Percentiles rank a stretch among this genome's conserved stretches.
These are phyloP conservation scores for Acorus gramineus DNA, from an alignment of 106 monocot species.

Conservation along the genomic window DNA sequence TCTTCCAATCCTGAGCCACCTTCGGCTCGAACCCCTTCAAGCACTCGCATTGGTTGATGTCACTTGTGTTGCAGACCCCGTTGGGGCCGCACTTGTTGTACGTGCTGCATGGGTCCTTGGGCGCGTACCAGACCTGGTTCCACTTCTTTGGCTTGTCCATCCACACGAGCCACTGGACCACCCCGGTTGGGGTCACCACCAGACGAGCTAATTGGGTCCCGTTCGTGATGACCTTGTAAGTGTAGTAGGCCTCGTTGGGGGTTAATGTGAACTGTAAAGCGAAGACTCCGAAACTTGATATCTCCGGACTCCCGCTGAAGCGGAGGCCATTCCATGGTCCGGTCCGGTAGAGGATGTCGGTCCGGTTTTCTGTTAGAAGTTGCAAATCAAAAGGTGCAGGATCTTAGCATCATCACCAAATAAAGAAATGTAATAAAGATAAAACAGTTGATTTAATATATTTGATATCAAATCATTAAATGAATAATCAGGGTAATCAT, in stretches of 20 bases:
- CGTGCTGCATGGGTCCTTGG: neutral
- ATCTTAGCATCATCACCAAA: too few species aligned
- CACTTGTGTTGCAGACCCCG: conserved; percentile 6
- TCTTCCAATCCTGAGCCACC: neutral
- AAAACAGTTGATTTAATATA: too few species aligned
- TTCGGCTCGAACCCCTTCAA: conserved; percentile 6
- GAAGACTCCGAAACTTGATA: neutral
- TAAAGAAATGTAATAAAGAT: too few species aligned
- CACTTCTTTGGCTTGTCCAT: neutral
- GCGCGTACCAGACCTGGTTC: conserved; percentile 1
- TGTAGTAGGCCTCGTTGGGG: neutral
- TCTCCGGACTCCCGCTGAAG: conserved; percentile 4
- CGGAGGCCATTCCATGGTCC: too few species aligned
- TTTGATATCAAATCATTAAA: too few species aligned
- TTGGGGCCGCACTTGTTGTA: conserved; percentile 14
- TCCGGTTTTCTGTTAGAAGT: too few species aligned
- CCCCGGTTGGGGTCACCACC: conserved; percentile 1
- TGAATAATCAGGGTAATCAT: too few species aligned
- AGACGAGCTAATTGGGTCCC: neutral
- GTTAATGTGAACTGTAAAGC: neutral
- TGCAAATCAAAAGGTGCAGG: too few species aligned
- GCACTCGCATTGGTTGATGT: conserved; percentile 2
- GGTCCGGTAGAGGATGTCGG: conserved; percentile 10
- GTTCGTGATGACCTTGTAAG: neutral
- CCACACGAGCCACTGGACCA: conserved; percentile 4